Evolutionary conservation across 805 yeast genomes (phyloP), one percentile per base, ranked within the genome.

Genomic region (Helenozyma rhizophorensis): DNA sequence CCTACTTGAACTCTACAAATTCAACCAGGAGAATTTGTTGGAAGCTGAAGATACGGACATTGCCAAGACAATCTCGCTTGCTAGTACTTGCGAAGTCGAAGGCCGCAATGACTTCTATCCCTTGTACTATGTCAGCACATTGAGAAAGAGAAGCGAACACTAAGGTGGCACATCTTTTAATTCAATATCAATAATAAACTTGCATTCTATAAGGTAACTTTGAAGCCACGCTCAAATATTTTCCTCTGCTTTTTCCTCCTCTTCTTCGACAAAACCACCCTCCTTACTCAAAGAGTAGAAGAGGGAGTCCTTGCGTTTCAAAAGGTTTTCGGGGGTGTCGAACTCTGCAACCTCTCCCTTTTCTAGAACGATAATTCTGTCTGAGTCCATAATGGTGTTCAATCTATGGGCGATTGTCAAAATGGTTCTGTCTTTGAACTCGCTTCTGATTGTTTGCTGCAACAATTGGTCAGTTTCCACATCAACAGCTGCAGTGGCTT

Each of bases 401-500:
- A 84, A 65, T 64, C 95, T 72, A 55, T 84, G 95, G 1, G 95
- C 95, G 62, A 84, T 84, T 1, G 94, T 84, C 45, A 84, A 64
- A 47, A 84, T 84, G 0, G 94, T 84, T 56, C 88, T 72, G 33
- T 82, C 81, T 42, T 76, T 74, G 52, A 84, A 84, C 25, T 83
- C 87, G 1, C 70, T 60, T 58, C 93, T 71, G 32, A 84, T 84
- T 2, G 95, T 84, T 40, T 80, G 76, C 62, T 84, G 94, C 32
- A 84, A 70, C 34, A 83, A 72, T 40, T 76, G 64, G 58, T 84
- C 95, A 2, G 95, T 84, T 52, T 83, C 86, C 23, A 83, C 89
- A 59, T 84, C 95, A 32, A 84, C 93, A 5, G 90, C 88, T 4
- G 95, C 93, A 2, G 95, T 84, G 9, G 94, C 94, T 59, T 84